These are phyloP conservation scores for Cryptococcus wingfieldii DNA, from an alignment of 1,284 basidiomycete genomes.

Conservation along the genomic window DNA sequence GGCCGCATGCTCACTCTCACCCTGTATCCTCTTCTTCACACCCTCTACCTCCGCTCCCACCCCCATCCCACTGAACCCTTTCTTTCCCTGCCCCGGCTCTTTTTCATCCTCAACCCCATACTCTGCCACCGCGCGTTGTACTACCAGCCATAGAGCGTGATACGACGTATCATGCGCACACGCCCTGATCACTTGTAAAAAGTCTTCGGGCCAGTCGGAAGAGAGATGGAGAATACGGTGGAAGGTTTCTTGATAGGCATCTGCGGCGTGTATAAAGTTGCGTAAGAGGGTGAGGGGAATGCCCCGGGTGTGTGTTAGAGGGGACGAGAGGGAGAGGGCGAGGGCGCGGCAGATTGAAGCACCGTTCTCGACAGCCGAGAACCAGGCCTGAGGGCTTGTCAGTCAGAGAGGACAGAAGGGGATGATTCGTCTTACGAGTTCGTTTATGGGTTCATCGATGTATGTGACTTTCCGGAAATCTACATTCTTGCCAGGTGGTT, in stretches of 20 bases:
- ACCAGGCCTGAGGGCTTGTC: constrained; percentile 38
- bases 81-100: neutral
- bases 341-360: constrained; percentile 72
- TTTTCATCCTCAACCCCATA: constrained; percentile 66
- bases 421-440: neutral
- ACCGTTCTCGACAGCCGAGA: constrained; percentile 65
- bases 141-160: constrained; percentile 71
- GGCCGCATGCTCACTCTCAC: constrained; percentile 78
- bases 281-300: constrained; percentile 63
- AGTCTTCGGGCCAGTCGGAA: constrained; percentile 73
- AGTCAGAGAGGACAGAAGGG: neutral
- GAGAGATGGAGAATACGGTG: constrained; percentile 77
- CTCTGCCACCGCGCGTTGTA: constrained; percentile 60
- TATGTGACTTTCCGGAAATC: neutral
- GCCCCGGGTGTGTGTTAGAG: constrained; percentile 67
- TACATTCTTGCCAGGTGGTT: neutral
- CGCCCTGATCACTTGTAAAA: constrained; percentile 70
- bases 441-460: neutral
- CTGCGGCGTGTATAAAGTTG: constrained; percentile 59
- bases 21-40: constrained; percentile 63
- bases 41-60: constrained; percentile 56
- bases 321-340: constrained; percentile 71
- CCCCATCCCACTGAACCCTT: neutral
- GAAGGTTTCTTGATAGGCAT: constrained; percentile 70
- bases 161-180: constrained; percentile 81